phyloP scores from a whole-genome alignment of 306 rosid genomes.

The Cucurbita pepo region DNA sequence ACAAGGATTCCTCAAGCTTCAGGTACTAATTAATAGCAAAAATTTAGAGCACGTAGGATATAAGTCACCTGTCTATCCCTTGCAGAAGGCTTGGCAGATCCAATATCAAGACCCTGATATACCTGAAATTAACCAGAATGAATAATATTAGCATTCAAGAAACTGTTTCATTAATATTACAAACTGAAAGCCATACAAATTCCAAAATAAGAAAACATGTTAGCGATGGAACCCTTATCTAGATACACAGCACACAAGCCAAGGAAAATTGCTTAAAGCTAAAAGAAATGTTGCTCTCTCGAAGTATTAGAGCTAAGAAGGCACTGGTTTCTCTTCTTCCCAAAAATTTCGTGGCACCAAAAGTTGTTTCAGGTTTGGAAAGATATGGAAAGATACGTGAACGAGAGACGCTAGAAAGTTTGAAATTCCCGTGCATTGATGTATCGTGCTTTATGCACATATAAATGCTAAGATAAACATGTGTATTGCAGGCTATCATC shows the following conservation, averaged over 20 bases:
- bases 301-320: background rate
- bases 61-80: constrained; percentile 51
- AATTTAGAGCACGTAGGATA: constrained; percentile 1
- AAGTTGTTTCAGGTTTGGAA: background rate
- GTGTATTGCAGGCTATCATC: background rate
- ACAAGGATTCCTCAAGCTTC: background rate
- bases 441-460: background rate
- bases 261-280: background rate
- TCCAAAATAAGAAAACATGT: background rate
- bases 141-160: background rate
- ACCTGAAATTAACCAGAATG: constrained; percentile 26
- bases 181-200: background rate
- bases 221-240: background rate
- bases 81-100: constrained; percentile 83
- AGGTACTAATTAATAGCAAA: background rate
- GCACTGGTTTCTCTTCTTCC: background rate
- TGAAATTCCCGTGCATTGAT: background rate
- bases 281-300: background rate
- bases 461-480: background rate
- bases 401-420: background rate
- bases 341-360: background rate
- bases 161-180: background rate
- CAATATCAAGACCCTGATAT: constrained; percentile 76
- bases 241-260: background rate
- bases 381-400: background rate